These are phyloP conservation scores for Colletotrichum coccodes DNA, from an alignment of 2,329 filamentous ascomycete species.

Conservation along the genomic window DNA sequence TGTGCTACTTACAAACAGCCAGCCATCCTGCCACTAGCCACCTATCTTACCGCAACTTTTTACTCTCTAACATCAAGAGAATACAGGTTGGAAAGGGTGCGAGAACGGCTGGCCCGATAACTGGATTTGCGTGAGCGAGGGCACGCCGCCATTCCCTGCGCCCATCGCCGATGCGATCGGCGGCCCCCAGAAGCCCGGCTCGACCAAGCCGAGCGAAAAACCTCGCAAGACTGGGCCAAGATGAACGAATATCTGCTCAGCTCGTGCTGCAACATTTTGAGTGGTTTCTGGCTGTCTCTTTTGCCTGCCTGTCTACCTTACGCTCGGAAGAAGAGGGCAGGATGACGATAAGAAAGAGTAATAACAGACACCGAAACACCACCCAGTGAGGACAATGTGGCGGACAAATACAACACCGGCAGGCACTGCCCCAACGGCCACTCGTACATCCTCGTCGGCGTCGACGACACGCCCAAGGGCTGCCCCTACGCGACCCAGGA, in stretches of 20 bases:
- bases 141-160: constrained; percentile 52
- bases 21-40: no score
- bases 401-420: neutral
- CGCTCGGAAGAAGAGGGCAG: neutral
- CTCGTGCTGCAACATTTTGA: constrained; percentile 47
- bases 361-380: neutral
- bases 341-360: no score
- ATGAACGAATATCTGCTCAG: constrained; percentile 49
- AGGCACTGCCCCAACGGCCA: neutral
- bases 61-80: neutral
- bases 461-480: neutral
- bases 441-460: constrained; percentile 4
- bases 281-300: neutral
- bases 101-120: constrained; percentile 32
- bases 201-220: constrained; percentile 36
- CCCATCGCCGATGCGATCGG: constrained; percentile 49
- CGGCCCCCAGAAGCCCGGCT: constrained; percentile 53
- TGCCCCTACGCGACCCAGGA: neutral
- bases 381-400: constrained; percentile 46
- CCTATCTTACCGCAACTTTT: neutral
- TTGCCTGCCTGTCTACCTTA: no score
- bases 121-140: constrained; percentile 51
- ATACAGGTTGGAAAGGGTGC: constrained; percentile 46
- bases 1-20: no score
- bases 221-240: constrained; percentile 10